Base-by-base conservation (phyloP, 495 filamentous ascomycete genomes). In the Talaromyces adpressus region DNA sequence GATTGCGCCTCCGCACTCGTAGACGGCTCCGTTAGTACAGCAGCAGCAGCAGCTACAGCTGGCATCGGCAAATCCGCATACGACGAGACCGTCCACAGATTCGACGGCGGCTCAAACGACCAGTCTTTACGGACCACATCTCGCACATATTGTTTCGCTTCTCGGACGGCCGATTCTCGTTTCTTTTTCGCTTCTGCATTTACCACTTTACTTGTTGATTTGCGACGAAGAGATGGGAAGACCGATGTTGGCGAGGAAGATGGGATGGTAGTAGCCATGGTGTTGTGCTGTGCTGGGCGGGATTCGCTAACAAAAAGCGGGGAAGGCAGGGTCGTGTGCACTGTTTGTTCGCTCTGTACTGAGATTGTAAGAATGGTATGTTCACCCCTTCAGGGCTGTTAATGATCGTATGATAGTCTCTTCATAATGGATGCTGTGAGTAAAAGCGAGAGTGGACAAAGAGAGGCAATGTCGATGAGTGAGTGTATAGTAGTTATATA, bases 111-210 rank as follows among this genome's bases (percentile, higher is more conserved):
- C 6, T 77, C 67, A 62, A 75, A 79, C 47, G 69, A 68, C 78
- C 77, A 79, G 71, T 81, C 77, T 59, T 75, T 73, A 23, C 76
- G 77, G 29, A 79, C 72, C 36, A 76, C 70, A 20, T 77, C 73
- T 53, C 74, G 76, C 34, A 80, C 67, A 57, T 77, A 76, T 20
- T 68, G 65, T 61, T 77, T 79, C 14, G 75, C 75, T 25, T 80
- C 76, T 25, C 75, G 75, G 59, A 80, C 74, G 39, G 78, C 75
- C 7, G 70, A 63, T 57, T 81, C 78, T 64, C 75, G 78, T 60
- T 69, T 70, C 32, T 78, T 72, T 30, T 64, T 59, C 20, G 27
- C 47, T 14, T 47, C 41, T 11, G 60, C 27, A 32, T 52, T 41
- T 27, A 7, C 27, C 14, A 20, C 39, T 34, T 47, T 62, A 32